Conservation (phyloP, 1,139 yeast genomes). For the Torulaspora pretoriensis region DNA sequence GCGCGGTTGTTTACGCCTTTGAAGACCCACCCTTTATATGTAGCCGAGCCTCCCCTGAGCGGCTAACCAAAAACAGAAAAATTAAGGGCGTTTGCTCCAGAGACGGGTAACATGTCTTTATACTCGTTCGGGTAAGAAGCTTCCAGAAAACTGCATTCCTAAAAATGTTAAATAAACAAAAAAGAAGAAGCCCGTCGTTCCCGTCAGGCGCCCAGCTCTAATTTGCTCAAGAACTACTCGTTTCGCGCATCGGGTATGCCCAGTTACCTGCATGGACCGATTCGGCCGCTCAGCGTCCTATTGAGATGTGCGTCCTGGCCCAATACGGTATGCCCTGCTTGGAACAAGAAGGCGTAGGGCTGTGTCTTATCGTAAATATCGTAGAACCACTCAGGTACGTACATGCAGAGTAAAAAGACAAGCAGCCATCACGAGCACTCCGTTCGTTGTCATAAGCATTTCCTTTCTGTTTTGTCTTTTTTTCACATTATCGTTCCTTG, state of each 20-base stretch:
- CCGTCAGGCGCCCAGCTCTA: not conserved
- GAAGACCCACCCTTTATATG: not conserved
- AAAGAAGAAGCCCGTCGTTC: not conserved
- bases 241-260: not conserved
- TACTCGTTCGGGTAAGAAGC: not conserved
- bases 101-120: too few species aligned
- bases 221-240: not conserved
- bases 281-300: not conserved
- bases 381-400: not conserved
- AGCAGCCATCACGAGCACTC: slow-evolving; percentile 2
- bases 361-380: not conserved
- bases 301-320: not conserved
- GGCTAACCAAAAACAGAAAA: not conserved
- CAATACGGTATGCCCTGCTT: not conserved
- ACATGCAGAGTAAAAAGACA: not conserved
- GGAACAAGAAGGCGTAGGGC: not conserved
- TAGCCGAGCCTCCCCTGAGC: slow-evolving; percentile 1
- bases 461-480: not conserved
- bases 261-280: slow-evolving; percentile 5
- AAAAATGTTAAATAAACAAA: too few species aligned
- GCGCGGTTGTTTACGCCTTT: not conserved
- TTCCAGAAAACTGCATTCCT: not conserved
- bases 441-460: not conserved
- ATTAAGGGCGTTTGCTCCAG: not conserved
- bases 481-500: not conserved